Evolutionary conservation across 768 basidiomycete genomes (phyloP), one percentile per base, ranked within the genome.

Genomic region (Holtermanniella nyarrowii): DNA sequence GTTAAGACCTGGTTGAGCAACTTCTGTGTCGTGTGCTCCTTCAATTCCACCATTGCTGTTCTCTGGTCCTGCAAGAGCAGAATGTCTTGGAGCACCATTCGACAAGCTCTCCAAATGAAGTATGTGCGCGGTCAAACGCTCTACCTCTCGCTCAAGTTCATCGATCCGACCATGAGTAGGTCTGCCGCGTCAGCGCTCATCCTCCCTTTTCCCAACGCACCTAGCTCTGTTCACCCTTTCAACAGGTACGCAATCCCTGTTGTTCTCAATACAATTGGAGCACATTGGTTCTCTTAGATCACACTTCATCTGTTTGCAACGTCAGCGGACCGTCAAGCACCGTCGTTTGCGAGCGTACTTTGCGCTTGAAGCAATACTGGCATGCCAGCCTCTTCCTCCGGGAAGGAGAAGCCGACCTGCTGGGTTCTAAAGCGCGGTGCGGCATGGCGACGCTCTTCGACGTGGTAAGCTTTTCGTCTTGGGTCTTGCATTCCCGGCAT

Each of bases 131-230:
- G n/a, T n/a, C n/a, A 55, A 37, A 14, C 52, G 37, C 23, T n/a
- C 4, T 1, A 48, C 18, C 40, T 53, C 46, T 11, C 31, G 40
- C 43, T 53, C 52, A n/a, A 53, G 46, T n/a, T 48, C 23, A 14
- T 53, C 47, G 1, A 53, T 53, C 47, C 43, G 41, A 25, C 43
- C 46, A 26, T 53, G 52, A 27, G 52, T 53, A 5, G 52, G 52
- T 44, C 52, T 22, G 44, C 44, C n/a, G 24, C n/a, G 44, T n/a
- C 4, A 16, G 26, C 20, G 21, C 24, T 46, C n/a, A 25, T n/a
- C n/a, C 44, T 24, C 26, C 44, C 7, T 46, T 18, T 7, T 22
- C 44, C 26, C 24, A 4, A 25, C 44, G 3, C n/a, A 20, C 18
- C 44, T 20, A 21, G 18, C n/a, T 16, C 24, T 18, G 7, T 20